Base-by-base conservation (phyloP, 768 basidiomycete genomes). In the Hypsizygus marmoreus region DNA sequence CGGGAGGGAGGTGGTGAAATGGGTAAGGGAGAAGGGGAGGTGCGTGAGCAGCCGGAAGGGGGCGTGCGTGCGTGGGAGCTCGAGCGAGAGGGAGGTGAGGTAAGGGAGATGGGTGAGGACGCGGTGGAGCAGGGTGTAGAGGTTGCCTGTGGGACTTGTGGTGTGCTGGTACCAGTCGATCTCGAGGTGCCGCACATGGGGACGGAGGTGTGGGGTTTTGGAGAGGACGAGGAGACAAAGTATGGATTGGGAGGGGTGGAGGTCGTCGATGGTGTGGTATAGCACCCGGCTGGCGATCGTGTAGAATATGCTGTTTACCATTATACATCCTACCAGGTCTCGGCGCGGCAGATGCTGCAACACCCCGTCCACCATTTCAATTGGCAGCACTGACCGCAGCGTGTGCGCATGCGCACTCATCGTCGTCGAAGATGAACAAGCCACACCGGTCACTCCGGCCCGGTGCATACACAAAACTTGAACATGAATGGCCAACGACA, bases 1-100 rank as follows among this genome's bases (percentile, higher is more conserved):
- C n/a, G 74, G 72, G 62, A 82, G 73, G 13, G 82, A 80, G 0
- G 81, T 83, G 8, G 76, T 70, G 53, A 85, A 72, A 0, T 66
- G 55, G n/a, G 58, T 53, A 23, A 86, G 70, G 4, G 62, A 61
- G 52, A 81, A 77, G 8, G 68, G 47, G 56, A 72, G 71, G 6
- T 61, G 65, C 5, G 66, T 55, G 34, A 83, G 72, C 23, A 83
- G 64, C 79, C 81, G 81, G 3, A 72, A 62, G 2, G 77, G 68
- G 4, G 65, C 63, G 40, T 69, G 62, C 4, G 52, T 56, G 43
- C 61, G 67, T 12, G 56, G 79, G 56, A 84, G 67, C 43, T 84
- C 82, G 51, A 86, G 68, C 30, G 60, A 61, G 29, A 85, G 74
- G 23, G 66, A 54, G 25, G 58, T 50, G 19, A 84, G 73, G 35